Percentiles rank a stretch among this genome's conserved stretches.
Evolutionary conservation across 768 basidiomycete species (phyloP).

Genomic region (Hygrocybe coccinea): DNA sequence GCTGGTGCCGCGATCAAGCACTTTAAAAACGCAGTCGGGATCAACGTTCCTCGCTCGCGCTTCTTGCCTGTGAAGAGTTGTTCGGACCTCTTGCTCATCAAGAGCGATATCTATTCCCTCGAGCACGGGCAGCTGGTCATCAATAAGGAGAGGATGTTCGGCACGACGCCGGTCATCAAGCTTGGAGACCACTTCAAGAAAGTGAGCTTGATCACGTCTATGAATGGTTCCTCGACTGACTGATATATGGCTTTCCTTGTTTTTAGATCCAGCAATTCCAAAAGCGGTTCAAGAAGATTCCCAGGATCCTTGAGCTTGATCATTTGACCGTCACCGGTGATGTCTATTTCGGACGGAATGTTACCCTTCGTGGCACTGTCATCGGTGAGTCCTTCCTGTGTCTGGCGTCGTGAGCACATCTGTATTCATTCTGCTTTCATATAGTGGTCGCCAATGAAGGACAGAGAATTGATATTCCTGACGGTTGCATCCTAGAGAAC

Average conservation of each 20-base stretch:
- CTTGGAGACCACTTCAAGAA: conserved; percentile 97
- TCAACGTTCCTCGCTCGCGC: conserved; percentile 90
- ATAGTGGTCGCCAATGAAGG: conserved; percentile 78
- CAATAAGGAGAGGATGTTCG: conserved; percentile 78
- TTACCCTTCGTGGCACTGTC: conserved; percentile 84
- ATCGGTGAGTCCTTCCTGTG: conserved; percentile 45
- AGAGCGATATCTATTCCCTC: conserved; percentile 88
- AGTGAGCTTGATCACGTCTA: conserved; percentile 35
- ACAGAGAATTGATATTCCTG: conserved; percentile 76
- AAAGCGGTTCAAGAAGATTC: conserved; percentile 93
- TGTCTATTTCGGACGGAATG: conserved; percentile 83
- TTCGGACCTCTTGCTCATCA: conserved; percentile 85
- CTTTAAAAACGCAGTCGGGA: conserved; percentile 86
- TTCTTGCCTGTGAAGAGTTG: conserved; percentile 91
- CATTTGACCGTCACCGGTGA: conserved; percentile 92
- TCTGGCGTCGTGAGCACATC: neutral
- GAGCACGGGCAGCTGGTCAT: conserved; percentile 85
- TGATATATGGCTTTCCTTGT: neutral
- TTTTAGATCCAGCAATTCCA: conserved; percentile 78
- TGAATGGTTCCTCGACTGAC: neutral
- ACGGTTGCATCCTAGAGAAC: conserved; percentile 76
- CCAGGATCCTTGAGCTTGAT: conserved; percentile 84
- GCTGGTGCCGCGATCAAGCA: conserved; percentile 93
- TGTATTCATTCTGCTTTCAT: neutral
- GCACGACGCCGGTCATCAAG: conserved; percentile 91